Evolutionary conservation across 768 basidiomycete genomes (phyloP), one percentile per base, ranked within the genome.

Genomic region (Xerocomellus intermedius): DNA sequence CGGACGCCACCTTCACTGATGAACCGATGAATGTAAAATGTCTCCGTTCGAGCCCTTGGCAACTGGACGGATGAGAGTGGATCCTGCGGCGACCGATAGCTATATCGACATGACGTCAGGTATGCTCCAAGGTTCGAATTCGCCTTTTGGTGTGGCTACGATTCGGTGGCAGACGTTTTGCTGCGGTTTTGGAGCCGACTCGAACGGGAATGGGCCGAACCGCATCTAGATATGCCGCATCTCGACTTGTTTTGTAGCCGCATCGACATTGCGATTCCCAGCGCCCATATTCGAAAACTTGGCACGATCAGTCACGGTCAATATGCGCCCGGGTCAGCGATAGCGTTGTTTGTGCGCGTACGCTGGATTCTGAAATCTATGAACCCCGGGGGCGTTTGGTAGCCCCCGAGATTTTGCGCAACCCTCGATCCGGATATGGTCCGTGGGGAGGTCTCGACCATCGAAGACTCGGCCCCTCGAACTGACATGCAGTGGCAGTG

Each of bases 361-460:
- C 19, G 41, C 19, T n/a, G 17, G 33, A 14, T 35, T 50, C 44
- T 33, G 5, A 22, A 46, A 41, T 6, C 21, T 2, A 6, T 2
- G 1, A 42, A 26, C 26, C 7, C 7, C 26, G 26, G 43, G 14
- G 48, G 36, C 28, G 17, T n/a, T 30, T 10, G 33, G 37, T 26
- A 8, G 8, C 48, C 37, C 37, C 59, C 30, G 4, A 33, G n/a
- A 5, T 24, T 48, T 52, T 42, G 50, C 50, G 55, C 39, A 51
- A 42, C 54, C 54, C 59, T 50, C 50, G 50, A 62, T 41, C 6
- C 44, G 55, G 48, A 42, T 42, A 42, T 49, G 63, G 50, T 62
- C 59, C 63, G 50, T 16, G 5, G 17, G 1, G 9, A 4, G n/a
- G 51, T 50, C 62, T 65, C 35, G 63, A 52, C 48, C 46, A n/a